A percentile compares a stretch with the other conserved stretches of the same genome.
These are phyloP conservation scores for Chlamydomonas urium DNA, from an alignment of 139 green algal genomes.

Conservation along the genomic window DNA sequence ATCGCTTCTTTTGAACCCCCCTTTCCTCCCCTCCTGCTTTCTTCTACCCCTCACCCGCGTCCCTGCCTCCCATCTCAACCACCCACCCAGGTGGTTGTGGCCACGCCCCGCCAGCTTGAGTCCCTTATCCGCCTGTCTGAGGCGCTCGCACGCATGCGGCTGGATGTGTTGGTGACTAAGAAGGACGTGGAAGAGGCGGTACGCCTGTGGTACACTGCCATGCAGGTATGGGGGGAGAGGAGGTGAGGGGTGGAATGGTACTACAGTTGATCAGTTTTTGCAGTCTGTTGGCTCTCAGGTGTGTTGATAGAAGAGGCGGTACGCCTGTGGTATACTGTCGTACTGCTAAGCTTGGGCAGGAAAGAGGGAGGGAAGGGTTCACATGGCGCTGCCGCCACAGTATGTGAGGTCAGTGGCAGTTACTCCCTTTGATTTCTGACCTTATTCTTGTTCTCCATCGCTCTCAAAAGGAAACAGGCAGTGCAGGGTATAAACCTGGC, in stretches of 20 bases:
- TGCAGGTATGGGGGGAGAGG: constrained; percentile 11
- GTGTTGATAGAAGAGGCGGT: constrained; percentile 60
- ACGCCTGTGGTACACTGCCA: constrained; percentile 37
- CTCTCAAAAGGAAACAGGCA: too few species aligned
- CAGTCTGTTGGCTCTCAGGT: too few species aligned
- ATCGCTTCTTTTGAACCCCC: too few species aligned
- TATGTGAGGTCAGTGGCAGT: too few species aligned
- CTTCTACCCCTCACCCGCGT: neutral
- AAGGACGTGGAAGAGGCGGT: constrained; percentile 64
- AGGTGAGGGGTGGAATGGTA: too few species aligned
- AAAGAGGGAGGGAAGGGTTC: too few species aligned
- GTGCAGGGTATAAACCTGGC: too few species aligned
- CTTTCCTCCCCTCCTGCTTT: neutral
- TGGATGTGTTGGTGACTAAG: constrained; percentile 43
- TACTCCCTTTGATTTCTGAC: too few species aligned
- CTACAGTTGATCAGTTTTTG: neutral
- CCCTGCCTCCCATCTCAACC: too few species aligned
- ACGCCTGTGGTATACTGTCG: constrained; percentile 36
- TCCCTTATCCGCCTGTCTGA: constrained; percentile 84
- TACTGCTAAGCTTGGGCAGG: constrained; percentile 7
- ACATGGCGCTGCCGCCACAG: too few species aligned
- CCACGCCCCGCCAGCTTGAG: constrained; percentile 93
- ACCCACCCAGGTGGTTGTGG: constrained; percentile 46
- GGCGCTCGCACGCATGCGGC: constrained; percentile 75
- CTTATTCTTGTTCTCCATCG: too few species aligned